Evolutionary conservation across 1,284 basidiomycete genomes (phyloP).

Genomic region (Mixia osmundae): DNA sequence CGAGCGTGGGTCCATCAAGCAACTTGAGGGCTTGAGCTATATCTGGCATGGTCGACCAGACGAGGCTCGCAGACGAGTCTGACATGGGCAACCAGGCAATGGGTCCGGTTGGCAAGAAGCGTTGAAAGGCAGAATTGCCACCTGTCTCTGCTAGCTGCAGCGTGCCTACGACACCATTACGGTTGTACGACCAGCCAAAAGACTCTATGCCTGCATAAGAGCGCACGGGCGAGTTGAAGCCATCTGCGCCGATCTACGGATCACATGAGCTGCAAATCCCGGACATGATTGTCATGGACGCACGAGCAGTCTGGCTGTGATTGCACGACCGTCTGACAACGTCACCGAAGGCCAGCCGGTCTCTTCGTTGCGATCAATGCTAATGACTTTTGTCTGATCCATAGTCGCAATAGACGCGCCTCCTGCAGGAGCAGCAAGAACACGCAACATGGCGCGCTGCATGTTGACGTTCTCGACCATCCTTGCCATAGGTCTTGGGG

Average conservation of each 20-base stretch:
- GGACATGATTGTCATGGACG: slow-evolving; percentile 14
- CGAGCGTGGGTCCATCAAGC: slow-evolving; percentile 40
- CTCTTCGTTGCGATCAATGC: slow-evolving; percentile 12
- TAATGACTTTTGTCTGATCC: slow-evolving; percentile 14
- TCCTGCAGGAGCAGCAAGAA: slow-evolving; percentile 39
- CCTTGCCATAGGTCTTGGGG: slow-evolving; percentile 38
- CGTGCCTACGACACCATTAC: slow-evolving; percentile 76
- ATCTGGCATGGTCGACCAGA: slow-evolving; percentile 74
- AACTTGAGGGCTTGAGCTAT: slow-evolving; percentile 50
- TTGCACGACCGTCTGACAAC: slow-evolving; percentile 35
- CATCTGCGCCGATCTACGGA: slow-evolving; percentile 71
- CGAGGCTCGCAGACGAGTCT: slow-evolving; percentile 54
- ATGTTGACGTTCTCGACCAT: slow-evolving; percentile 78
- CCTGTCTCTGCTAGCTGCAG: slow-evolving; percentile 28
- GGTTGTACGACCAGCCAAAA: slow-evolving; percentile 78
- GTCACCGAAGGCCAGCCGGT: slow-evolving; percentile 50
- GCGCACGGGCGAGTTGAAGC: slow-evolving; percentile 80
- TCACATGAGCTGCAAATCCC: not conserved
- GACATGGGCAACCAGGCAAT: slow-evolving; percentile 68
- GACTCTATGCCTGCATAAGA: slow-evolving; percentile 63
- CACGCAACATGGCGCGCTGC: slow-evolving; percentile 49
- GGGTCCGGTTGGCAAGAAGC: slow-evolving; percentile 86
- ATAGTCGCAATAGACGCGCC: slow-evolving; percentile 24
- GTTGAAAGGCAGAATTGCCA: slow-evolving; percentile 51
- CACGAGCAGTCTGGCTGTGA: slow-evolving; percentile 49